phyloP scores from a whole-genome alignment of 306 rosid genomes.

The Fragaria ananassa region DNA sequence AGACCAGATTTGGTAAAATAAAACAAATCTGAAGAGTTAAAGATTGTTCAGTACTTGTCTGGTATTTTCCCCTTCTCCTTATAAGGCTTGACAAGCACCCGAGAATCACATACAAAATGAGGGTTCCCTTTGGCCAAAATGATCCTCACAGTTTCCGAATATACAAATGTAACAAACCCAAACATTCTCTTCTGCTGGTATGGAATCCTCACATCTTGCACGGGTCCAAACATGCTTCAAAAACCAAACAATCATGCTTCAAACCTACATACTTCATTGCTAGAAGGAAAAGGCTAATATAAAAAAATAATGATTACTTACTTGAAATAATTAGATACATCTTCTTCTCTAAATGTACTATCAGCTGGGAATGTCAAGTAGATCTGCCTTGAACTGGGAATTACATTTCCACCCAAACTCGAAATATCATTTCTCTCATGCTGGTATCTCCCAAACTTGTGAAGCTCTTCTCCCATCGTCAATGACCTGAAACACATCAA shows the following conservation, averaged over 20 bases:
- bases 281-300: neutral
- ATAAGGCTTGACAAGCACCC: constrained; percentile 96
- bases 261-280: neutral
- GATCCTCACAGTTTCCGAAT: constrained; percentile 79
- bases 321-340: constrained; percentile 94
- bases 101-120: constrained; percentile 89
- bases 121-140: constrained; percentile 92
- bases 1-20: neutral
- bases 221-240: constrained; percentile 90
- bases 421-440: constrained; percentile 62
- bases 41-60: constrained; percentile 49
- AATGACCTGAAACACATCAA: constrained; percentile 44
- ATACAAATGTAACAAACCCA: constrained; percentile 89
- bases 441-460: constrained; percentile 55
- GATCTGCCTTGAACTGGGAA: constrained; percentile 84
- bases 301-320: constrained; percentile 18
- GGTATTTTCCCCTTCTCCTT: constrained; percentile 91
- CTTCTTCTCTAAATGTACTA: constrained; percentile 90
- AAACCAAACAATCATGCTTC: neutral
- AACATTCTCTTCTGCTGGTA: constrained; percentile 97
- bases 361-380: constrained; percentile 95
- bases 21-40: neutral
- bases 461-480: constrained; percentile 66
- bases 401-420: constrained; percentile 46
- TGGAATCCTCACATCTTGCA: constrained; percentile 96